These are phyloP conservation scores for Kregervanrija delftensis DNA, from an alignment of 805 yeast species.

Conservation along the genomic window DNA sequence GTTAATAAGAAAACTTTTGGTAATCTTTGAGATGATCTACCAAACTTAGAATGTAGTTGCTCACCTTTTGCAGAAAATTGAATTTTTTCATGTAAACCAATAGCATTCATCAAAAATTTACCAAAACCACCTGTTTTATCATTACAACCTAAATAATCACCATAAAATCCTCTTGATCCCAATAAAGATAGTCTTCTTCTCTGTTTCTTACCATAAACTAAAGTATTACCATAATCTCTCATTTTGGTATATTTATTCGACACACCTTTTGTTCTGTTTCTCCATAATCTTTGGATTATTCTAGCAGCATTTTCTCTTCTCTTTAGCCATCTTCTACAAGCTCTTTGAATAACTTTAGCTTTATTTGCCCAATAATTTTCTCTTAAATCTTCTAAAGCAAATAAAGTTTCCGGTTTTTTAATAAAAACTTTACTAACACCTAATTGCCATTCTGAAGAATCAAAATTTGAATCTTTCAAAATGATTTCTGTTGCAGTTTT, in stretches of 20 bases:
- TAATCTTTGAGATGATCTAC: slow-evolving; percentile 79
- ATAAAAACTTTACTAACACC: slow-evolving; percentile 91
- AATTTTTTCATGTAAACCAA: slow-evolving; percentile 64
- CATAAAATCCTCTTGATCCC: slow-evolving; percentile 85
- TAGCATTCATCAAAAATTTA: slow-evolving; percentile 59
- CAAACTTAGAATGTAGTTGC: slow-evolving; percentile 76
- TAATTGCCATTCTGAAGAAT: slow-evolving; percentile 75
- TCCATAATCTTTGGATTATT: slow-evolving; percentile 74
- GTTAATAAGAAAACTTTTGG: slow-evolving; percentile 72
- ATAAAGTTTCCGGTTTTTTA: slow-evolving; percentile 93
- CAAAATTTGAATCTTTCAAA: slow-evolving; percentile 55
- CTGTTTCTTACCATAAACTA: slow-evolving; percentile 72
- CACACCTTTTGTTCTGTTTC: slow-evolving; percentile 64
- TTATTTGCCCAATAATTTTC: slow-evolving; percentile 97
- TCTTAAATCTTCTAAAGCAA: slow-evolving; percentile 92
- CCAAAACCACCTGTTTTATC: slow-evolving; percentile 67
- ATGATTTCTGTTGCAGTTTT: slow-evolving; percentile 45
- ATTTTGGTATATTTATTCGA: slow-evolving; percentile 68
- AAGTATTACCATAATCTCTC: slow-evolving; percentile 73
- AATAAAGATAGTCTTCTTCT: slow-evolving; percentile 82
- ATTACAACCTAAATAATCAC: slow-evolving; percentile 89
- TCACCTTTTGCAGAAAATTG: slow-evolving; percentile 80
- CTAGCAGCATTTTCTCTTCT: slow-evolving; percentile 83
- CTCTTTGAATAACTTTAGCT: slow-evolving; percentile 97
- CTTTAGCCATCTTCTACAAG: slow-evolving; percentile 81